Percentiles rank a stretch among this genome's conserved stretches.
Evolutionary conservation across 345 rosid species (phyloP).

Genomic region (Eucalyptus pumila): DNA sequence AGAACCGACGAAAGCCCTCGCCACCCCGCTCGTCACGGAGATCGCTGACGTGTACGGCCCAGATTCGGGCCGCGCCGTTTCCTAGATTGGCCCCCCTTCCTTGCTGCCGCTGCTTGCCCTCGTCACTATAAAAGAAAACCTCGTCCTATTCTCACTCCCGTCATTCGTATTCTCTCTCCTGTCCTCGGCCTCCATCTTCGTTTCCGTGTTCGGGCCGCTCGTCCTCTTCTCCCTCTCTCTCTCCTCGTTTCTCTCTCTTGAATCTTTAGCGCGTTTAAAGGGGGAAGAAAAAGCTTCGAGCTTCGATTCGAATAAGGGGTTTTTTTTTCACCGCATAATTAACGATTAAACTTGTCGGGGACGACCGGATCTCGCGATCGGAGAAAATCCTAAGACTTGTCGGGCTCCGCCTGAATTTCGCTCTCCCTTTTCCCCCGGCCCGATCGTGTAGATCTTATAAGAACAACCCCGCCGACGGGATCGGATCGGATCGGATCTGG

Average conservation of each 20-base stretch:
- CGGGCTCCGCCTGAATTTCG: not conserved
- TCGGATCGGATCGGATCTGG: not conserved
- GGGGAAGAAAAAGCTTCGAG: not conserved
- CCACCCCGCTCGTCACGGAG: not conserved
- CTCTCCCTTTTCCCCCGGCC: not conserved
- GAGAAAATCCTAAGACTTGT: not conserved
- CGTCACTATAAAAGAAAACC: not conserved
- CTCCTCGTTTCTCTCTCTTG: not conserved
- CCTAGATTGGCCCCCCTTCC: slow-evolving; percentile 18
- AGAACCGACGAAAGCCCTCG: not conserved
- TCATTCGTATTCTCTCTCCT: not conserved
- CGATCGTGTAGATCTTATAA: not conserved
- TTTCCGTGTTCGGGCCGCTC: not conserved
- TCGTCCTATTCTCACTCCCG: not conserved
- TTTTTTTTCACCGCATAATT: not conserved
- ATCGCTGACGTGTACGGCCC: slow-evolving; percentile 78
- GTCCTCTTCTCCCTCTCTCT: too few species aligned
- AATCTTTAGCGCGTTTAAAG: not conserved
- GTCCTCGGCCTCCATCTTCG: not conserved
- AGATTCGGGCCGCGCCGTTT: slow-evolving; percentile 22
- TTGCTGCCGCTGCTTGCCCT: not conserved
- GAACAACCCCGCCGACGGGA: not conserved
- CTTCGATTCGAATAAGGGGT: not conserved
- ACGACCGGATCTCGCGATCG: not conserved
- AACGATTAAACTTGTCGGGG: not conserved